These are phyloP conservation scores for Russula sp. DNA, from an alignment of 768 basidiomycete species.

Conservation along the genomic window DNA sequence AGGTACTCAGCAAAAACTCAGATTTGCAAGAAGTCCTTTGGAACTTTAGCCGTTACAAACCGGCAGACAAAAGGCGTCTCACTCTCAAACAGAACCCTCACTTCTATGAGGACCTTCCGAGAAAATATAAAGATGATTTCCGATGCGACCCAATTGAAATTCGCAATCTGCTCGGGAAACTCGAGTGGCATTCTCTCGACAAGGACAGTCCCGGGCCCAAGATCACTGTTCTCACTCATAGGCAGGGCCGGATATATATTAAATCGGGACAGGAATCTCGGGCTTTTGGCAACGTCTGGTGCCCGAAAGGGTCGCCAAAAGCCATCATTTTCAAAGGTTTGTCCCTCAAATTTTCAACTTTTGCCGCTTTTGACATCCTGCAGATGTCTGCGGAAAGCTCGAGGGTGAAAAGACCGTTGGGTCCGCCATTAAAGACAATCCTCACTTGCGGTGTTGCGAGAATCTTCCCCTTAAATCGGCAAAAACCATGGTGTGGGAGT, in stretches of 20 bases:
- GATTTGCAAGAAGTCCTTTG: conserved; percentile 18
- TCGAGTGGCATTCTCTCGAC: no score
- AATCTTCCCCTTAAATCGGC: background rate
- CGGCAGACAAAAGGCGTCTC: conserved; percentile 3
- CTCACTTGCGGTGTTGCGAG: background rate
- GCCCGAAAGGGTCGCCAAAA: background rate
- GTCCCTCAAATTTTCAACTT: background rate
- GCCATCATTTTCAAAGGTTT: conserved; percentile 23
- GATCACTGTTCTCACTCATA: conserved; percentile 18
- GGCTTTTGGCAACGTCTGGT: conserved; percentile 21
- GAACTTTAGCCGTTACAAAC: conserved; percentile 20
- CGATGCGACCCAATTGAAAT: background rate
- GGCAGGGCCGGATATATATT: conserved; percentile 14
- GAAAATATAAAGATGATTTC: conserved; percentile 3
- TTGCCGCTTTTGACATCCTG: background rate
- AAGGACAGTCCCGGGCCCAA: background rate
- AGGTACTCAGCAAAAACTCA: conserved; percentile 6
- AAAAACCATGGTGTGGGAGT: background rate
- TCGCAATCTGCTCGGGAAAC: background rate
- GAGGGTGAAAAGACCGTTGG: conserved; percentile 18
- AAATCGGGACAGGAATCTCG: background rate
- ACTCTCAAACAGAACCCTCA: conserved; percentile 21
- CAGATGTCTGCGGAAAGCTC: conserved; percentile 18
- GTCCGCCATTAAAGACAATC: background rate
- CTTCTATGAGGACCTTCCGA: conserved; percentile 9